A percentile compares a stretch with the other conserved stretches of the same genome.
phyloP scores from a whole-genome alignment of 441 rosid genomes.

The Kokia cookei region DNA sequence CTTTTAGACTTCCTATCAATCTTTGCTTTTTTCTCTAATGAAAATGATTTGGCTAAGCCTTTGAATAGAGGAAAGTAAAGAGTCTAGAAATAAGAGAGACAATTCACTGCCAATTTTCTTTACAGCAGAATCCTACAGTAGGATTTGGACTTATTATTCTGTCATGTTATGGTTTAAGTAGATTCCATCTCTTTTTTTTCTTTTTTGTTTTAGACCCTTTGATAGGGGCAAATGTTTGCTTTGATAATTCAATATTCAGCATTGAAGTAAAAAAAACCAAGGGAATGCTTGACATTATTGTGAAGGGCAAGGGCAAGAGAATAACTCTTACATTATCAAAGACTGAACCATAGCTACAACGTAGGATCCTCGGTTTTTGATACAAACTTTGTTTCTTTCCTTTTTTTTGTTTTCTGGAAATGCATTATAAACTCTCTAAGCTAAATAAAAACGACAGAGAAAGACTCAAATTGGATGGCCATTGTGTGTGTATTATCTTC shows the following conservation, averaged over 20 bases:
- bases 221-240: no score
- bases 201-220: background rate
- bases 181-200: background rate
- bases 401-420: background rate
- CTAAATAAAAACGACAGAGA: background rate
- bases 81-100: background rate
- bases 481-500: background rate
- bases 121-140: background rate
- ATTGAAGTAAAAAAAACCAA: background rate
- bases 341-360: slow-evolving; percentile 3
- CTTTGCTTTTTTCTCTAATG: background rate
- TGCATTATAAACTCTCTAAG: slow-evolving; percentile 11
- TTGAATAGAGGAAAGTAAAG: background rate
- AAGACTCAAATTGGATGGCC: background rate
- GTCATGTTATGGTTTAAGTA: background rate
- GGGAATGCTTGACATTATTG: background rate
- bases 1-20: background rate
- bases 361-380: background rate
- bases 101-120: background rate
- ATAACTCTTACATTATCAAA: background rate
- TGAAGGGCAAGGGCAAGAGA: background rate
- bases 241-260: background rate
- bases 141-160: background rate
- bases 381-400: background rate
- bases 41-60: background rate